A percentile compares a stretch with the other conserved stretches of the same genome.
Conservation (phyloP, 371 early-diverging fungal species). For the Capillidium rhysosporum region DNA sequence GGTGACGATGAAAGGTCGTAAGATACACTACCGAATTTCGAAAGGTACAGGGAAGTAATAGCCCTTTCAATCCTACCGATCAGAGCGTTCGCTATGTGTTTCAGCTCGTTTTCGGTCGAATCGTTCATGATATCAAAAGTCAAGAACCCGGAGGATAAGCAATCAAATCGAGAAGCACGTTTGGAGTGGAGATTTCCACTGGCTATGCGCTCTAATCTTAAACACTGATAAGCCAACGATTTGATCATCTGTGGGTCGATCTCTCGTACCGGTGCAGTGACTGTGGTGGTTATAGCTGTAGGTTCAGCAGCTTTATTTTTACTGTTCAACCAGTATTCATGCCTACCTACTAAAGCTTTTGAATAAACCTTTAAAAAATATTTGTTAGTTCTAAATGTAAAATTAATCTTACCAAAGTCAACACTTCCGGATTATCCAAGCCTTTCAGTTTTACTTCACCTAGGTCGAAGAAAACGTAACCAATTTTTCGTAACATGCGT, state of each 20-base stretch:
- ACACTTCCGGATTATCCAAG: slow-evolving; percentile 67
- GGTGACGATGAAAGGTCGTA: too few relatives aligned
- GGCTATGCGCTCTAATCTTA: slow-evolving; percentile 30
- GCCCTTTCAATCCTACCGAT: too few relatives aligned
- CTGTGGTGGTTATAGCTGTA: background rate
- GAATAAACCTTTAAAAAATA: slow-evolving; percentile 7
- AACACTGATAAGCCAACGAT: slow-evolving; percentile 20
- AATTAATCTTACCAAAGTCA: slow-evolving; percentile 75
- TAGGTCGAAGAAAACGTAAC: slow-evolving; percentile 43
- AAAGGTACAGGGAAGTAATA: too few relatives aligned
- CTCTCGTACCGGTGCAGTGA: background rate
- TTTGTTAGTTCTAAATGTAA: slow-evolving; percentile 64
- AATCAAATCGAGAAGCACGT: slow-evolving; percentile 12
- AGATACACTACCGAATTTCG: too few relatives aligned
- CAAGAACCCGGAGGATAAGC: slow-evolving; percentile 10
- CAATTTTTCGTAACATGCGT: slow-evolving; percentile 34
- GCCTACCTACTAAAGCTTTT: background rate
- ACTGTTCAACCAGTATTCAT: background rate
- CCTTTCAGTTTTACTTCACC: slow-evolving; percentile 76
- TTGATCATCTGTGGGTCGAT: slow-evolving; percentile 19
- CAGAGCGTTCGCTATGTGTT: too few relatives aligned
- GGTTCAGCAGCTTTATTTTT: background rate
- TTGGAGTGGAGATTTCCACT: slow-evolving; percentile 14
- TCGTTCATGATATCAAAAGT: slow-evolving; percentile 25
- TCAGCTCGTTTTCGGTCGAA: slow-evolving; percentile 31